These are phyloP conservation scores for Cordyceps cateniannulata DNA, from an alignment of 2,329 filamentous ascomycete species.

Conservation along the genomic window DNA sequence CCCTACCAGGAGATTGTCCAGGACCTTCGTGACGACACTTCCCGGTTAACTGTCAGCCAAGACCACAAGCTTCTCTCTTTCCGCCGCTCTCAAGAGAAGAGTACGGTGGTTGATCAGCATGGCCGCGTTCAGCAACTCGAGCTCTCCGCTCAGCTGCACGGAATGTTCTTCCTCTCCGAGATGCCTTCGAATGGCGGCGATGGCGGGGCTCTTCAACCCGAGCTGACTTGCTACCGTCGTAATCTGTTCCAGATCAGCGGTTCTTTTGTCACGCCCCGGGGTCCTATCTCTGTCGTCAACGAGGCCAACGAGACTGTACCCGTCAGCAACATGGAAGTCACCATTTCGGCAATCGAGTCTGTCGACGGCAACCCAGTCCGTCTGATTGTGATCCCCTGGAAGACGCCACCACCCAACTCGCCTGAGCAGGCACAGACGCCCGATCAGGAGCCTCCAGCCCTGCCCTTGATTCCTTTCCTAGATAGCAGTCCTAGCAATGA, in stretches of 20 bases:
- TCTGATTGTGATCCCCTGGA: conserved; percentile 96
- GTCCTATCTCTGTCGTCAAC: conserved; percentile 71
- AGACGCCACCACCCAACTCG: conserved; percentile 79
- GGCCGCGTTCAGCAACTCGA: conserved; percentile 56
- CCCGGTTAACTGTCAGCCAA: conserved; percentile 51
- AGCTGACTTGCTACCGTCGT: conserved; percentile 90
- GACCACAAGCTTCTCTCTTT: conserved; percentile 57
- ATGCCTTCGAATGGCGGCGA: conserved; percentile 60
- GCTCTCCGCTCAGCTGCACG: conserved; percentile 68
- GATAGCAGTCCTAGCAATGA: conserved; percentile 56
- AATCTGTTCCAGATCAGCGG: conserved; percentile 96
- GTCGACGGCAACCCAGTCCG: conserved; percentile 89
- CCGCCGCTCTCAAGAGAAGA: conserved; percentile 50
- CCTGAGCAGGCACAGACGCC: conserved; percentile 56
- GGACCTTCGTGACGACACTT: conserved; percentile 52
- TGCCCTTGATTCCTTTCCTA: conserved; percentile 65
- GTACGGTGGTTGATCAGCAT: conserved; percentile 53
- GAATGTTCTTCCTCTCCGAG: conserved; percentile 85
- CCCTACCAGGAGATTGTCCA: conserved; percentile 56
- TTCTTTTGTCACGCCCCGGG: conserved; percentile 72
- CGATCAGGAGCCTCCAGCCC: conserved; percentile 80
- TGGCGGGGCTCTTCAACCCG: conserved; percentile 58
- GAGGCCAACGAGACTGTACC: conserved; percentile 80
- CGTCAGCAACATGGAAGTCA: conserved; percentile 76
- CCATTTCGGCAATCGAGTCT: conserved; percentile 88